phyloP scores from a whole-genome alignment of 2,329 filamentous ascomycete genomes.

The Zymoseptoria passerinii region DNA sequence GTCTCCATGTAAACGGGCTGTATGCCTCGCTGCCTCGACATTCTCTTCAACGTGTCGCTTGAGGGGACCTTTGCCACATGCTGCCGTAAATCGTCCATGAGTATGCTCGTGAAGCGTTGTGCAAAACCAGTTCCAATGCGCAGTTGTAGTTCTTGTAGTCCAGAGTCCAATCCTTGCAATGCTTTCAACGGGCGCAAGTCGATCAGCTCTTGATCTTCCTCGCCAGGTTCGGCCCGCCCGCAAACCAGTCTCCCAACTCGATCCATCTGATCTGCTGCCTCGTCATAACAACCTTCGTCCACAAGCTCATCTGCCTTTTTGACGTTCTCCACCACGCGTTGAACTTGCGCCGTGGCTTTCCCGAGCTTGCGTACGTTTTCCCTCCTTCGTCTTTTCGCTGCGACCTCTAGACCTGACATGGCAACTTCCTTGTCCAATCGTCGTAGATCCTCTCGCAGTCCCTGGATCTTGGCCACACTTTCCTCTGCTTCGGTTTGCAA shows the following conservation, averaged over 20 bases:
- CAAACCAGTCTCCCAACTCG: slow-evolving; percentile 70
- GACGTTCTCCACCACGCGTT: slow-evolving; percentile 66
- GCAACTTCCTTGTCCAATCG: slow-evolving; percentile 82
- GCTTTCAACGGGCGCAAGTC: slow-evolving; percentile 72
- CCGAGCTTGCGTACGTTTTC: slow-evolving; percentile 79
- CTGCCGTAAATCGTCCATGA: slow-evolving; percentile 71
- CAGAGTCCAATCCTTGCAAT: slow-evolving; percentile 68
- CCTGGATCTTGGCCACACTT: slow-evolving; percentile 79
- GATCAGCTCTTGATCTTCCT: slow-evolving; percentile 34
- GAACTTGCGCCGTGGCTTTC: slow-evolving; percentile 74
- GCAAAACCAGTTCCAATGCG: slow-evolving; percentile 86
- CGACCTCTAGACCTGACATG: slow-evolving; percentile 71
- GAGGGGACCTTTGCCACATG: slow-evolving; percentile 67
- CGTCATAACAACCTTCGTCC: slow-evolving; percentile 73
- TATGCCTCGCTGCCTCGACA: slow-evolving; percentile 47
- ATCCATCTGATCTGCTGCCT: slow-evolving; percentile 70
- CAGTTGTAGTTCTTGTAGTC: slow-evolving; percentile 65
- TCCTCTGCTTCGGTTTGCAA: slow-evolving; percentile 86
- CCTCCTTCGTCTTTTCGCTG: slow-evolving; percentile 69
- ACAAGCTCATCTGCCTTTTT: slow-evolving; percentile 71
- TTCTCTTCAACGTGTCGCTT: slow-evolving; percentile 70
- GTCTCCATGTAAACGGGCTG: slow-evolving; percentile 73
- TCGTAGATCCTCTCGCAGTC: slow-evolving; percentile 67
- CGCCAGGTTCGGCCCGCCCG: slow-evolving; percentile 51
- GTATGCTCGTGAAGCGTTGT: slow-evolving; percentile 63